Percentiles rank a stretch among this genome's conserved stretches.
These are phyloP conservation scores for Boletus vinaceobasis DNA, from an alignment of 768 basidiomycete species.

Conservation along the genomic window DNA sequence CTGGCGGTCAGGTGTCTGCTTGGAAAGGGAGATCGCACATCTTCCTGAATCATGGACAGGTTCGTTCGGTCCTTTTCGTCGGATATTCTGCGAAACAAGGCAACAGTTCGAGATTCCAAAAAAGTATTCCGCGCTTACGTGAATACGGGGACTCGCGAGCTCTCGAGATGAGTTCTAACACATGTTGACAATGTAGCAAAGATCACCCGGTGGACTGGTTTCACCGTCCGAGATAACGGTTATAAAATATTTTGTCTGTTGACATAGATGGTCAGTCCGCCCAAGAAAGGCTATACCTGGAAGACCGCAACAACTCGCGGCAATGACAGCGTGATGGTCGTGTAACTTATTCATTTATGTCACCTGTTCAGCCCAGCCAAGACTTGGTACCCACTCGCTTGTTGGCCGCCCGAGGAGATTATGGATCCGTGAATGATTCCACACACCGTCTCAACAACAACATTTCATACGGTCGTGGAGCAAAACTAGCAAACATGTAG, in stretches of 20 bases:
- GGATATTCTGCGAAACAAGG: not conserved
- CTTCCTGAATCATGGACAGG: not conserved
- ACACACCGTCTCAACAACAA: not conserved
- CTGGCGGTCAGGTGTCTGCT: not conserved
- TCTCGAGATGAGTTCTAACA: not conserved
- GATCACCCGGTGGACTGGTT: not conserved
- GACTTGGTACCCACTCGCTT: not conserved
- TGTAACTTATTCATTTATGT: constrained; percentile 2
- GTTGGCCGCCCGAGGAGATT: not conserved
- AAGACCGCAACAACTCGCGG: not conserved
- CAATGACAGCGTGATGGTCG: not conserved
- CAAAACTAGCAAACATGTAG: not conserved
- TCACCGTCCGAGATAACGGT: not conserved
- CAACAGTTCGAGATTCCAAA: not conserved
- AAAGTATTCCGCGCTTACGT: constrained; percentile 4
- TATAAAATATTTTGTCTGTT: not conserved
- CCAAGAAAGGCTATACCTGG: not conserved
- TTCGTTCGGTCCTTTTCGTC: not conserved
- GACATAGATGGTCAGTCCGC: not conserved
- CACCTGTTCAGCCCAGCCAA: not conserved
- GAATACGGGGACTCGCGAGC: not conserved
- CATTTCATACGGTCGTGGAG: not conserved
- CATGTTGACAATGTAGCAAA: not conserved
- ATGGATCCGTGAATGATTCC: not conserved
- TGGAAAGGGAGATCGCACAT: not conserved